phyloP scores from a whole-genome alignment of 139 green algal genomes.

The Picochlorum sp. region DNA sequence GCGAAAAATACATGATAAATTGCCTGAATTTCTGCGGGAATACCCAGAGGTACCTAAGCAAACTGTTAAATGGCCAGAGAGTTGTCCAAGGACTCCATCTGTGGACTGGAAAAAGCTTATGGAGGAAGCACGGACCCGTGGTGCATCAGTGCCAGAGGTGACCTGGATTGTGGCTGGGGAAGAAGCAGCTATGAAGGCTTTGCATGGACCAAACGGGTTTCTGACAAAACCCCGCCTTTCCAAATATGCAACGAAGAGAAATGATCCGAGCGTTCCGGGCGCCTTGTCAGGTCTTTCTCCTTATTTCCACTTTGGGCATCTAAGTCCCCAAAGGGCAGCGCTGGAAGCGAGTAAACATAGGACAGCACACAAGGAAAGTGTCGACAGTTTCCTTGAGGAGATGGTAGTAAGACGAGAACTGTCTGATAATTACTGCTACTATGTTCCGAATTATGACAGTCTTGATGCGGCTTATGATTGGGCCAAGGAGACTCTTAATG shows the following conservation, averaged over 20 bases:
- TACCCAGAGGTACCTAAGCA: constrained; percentile 29
- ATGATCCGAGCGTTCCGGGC: constrained; percentile 56
- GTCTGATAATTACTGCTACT: constrained; percentile 90
- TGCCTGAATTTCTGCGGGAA: constrained; percentile 72
- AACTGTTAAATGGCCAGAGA: neutral
- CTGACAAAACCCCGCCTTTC: constrained; percentile 52
- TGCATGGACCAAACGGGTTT: constrained; percentile 56
- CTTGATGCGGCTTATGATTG: constrained; percentile 64
- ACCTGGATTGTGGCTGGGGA: constrained; percentile 70
- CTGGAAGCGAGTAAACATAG: constrained; percentile 68
- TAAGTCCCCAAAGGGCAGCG: constrained; percentile 66
- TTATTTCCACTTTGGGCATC: constrained; percentile 86
- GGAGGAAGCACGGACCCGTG: constrained; percentile 37
- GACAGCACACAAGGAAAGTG: constrained; percentile 46
- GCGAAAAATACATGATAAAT: constrained; percentile 73
- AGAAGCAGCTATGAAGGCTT: constrained; percentile 38
- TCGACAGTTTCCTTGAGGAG: constrained; percentile 92
- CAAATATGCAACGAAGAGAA: constrained; percentile 69
- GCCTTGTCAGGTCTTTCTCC: constrained; percentile 74
- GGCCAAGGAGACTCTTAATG: constrained; percentile 62
- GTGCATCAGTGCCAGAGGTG: constrained; percentile 73
- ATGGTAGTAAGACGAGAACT: constrained; percentile 85
- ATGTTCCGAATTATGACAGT: constrained; percentile 76
- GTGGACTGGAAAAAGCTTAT: constrained; percentile 75
- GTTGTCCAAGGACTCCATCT: neutral